Evolutionary conservation across 1,284 basidiomycete species (phyloP).

Genomic region (Boletellus deceptivus): DNA sequence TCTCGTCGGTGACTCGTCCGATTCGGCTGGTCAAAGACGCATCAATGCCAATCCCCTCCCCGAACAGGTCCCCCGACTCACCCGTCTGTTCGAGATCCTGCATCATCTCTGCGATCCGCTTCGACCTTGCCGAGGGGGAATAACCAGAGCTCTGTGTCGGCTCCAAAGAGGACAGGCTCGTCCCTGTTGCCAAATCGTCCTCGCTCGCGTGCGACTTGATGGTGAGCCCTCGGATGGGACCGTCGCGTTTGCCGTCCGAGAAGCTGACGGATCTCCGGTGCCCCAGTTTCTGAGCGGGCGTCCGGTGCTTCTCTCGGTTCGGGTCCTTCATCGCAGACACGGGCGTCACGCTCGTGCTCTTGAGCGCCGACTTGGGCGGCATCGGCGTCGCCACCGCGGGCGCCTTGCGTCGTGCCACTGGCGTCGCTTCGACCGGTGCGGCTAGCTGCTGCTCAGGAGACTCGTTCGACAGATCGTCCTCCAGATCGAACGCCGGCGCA

Average conservation of each 20-base stretch:
- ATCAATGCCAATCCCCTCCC: constrained; percentile 1
- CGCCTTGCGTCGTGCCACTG: constrained; percentile 44
- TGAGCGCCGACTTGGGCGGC: constrained; percentile 54
- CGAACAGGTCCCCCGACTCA: constrained; percentile 34
- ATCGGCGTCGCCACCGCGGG: constrained; percentile 54
- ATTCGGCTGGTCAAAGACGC: constrained; percentile 29
- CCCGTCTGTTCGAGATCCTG: constrained; percentile 65
- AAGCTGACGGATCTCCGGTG: constrained; percentile 88
- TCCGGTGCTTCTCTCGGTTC: constrained; percentile 44
- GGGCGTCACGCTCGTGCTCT: constrained; percentile 31
- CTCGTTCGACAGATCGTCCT: constrained; percentile 35
- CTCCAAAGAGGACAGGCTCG: constrained; percentile 28
- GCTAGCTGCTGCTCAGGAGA: constrained; percentile 6
- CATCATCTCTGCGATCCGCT: constrained; percentile 77
- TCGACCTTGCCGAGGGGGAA: constrained; percentile 67
- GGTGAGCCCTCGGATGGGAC: constrained; percentile 71
- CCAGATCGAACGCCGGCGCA: constrained; percentile 42
- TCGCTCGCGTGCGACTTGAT: constrained; percentile 39
- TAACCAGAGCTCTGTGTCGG: constrained; percentile 31
- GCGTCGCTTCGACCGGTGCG: constrained; percentile 16
- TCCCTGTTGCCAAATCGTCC: constrained; percentile 32
- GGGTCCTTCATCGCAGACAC: constrained; percentile 42
- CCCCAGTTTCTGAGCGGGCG: constrained; percentile 45
- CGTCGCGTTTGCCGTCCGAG: constrained; percentile 85
- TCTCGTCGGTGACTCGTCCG: constrained; percentile 66